phyloP scores from a whole-genome alignment of 1,284 basidiomycete species.

The Bondarzewia mesenterica region DNA sequence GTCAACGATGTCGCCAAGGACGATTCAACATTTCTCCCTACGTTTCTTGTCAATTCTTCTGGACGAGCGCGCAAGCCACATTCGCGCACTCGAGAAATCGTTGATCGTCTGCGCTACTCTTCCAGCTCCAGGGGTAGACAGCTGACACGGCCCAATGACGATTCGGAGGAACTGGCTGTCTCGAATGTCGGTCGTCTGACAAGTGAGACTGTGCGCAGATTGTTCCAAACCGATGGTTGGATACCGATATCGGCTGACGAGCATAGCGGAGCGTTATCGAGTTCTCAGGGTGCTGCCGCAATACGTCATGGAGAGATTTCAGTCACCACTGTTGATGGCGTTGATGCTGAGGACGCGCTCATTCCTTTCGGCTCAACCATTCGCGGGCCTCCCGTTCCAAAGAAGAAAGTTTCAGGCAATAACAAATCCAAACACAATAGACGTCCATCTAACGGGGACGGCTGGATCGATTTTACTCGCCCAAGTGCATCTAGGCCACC shows the following conservation, averaged over 20 bases:
- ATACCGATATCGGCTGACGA: slow-evolving; percentile 10
- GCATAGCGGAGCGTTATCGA: neutral
- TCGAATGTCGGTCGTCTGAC: neutral
- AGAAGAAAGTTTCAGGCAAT: neutral
- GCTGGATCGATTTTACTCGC: neutral
- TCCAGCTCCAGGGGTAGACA: slow-evolving; percentile 6
- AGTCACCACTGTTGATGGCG: slow-evolving; percentile 7
- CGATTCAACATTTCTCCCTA: slow-evolving; percentile 8
- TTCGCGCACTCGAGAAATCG: slow-evolving; percentile 12
- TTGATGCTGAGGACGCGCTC: slow-evolving; percentile 2
- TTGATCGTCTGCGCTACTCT: slow-evolving; percentile 9
- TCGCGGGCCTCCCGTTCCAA: neutral
- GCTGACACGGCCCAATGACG: neutral
- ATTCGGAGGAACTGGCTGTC: neutral
- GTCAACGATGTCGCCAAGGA: slow-evolving; percentile 7
- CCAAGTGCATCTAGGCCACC: neutral
- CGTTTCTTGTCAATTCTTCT: slow-evolving; percentile 10
- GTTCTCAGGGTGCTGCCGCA: neutral
- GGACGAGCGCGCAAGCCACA: slow-evolving; percentile 9
- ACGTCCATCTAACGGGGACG: neutral
- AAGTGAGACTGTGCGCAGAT: slow-evolving; percentile 8
- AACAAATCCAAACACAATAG: neutral
- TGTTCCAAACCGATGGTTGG: slow-evolving; percentile 15
- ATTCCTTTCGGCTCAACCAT: neutral
- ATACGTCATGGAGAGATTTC: neutral